These are phyloP conservation scores for Phlyctochytrium arcticum DNA, from an alignment of 192 early-diverging fungal species.

Conservation along the genomic window DNA sequence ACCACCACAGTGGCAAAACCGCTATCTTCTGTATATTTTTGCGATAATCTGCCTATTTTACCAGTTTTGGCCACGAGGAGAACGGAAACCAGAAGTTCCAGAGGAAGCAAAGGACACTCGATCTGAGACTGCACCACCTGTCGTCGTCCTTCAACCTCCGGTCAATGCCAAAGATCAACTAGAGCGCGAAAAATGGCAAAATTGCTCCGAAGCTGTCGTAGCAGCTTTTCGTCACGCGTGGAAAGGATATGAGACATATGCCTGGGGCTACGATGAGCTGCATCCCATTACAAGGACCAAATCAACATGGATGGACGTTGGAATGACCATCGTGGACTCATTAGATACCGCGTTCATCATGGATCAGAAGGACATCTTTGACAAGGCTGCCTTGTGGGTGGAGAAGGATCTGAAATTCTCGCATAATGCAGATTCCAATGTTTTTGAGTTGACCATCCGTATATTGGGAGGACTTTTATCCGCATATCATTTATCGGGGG, in stretches of 20 bases:
- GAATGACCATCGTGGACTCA: constrained; percentile 79
- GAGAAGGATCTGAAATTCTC: constrained; percentile 56
- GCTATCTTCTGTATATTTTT: no score
- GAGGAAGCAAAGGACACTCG: no score
- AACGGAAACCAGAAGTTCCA: no score
- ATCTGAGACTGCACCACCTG: no score
- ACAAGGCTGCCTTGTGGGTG: constrained; percentile 64
- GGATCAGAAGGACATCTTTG: constrained; percentile 67
- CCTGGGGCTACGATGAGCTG: constrained; percentile 85
- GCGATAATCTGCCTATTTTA: no score
- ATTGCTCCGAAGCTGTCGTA: constrained; percentile 39
- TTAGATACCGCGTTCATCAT: constrained; percentile 81
- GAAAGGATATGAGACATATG: constrained; percentile 65
- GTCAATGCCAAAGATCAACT: no score
- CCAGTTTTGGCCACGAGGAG: no score
- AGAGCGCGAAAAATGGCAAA: no score
- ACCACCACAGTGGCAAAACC: no score
- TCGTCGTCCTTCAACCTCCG: no score
- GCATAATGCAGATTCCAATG: constrained; percentile 44
- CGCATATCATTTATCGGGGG: constrained; percentile 73
- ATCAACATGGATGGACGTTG: constrained; percentile 70
- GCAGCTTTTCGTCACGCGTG: constrained; percentile 74
- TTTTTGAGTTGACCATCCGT: constrained; percentile 89
- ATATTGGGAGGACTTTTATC: constrained; percentile 80
- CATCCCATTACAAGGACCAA: constrained; percentile 66